A percentile compares a stretch with the other conserved stretches of the same genome.
Evolutionary conservation across 129 eudicot species (phyloP).

Genomic region (Pulicaria dysenterica): DNA sequence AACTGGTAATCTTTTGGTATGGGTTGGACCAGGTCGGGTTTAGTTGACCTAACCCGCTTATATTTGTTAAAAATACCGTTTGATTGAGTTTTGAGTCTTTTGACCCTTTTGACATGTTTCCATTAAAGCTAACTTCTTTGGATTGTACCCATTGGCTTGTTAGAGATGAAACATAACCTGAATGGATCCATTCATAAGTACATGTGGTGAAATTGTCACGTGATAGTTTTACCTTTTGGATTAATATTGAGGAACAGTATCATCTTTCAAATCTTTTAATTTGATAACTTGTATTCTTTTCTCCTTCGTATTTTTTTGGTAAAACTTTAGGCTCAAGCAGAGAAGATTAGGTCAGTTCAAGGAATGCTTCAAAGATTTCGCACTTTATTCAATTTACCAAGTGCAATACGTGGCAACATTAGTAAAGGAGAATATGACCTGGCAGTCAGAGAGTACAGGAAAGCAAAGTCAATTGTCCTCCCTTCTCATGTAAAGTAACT

Average conservation of each 20-base stretch:
- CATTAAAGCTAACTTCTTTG: not conserved
- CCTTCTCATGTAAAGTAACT: constrained; percentile 84
- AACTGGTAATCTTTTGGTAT: not conserved
- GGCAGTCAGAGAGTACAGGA: constrained; percentile 98
- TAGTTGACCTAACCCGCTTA: not conserved
- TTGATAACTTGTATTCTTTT: not conserved
- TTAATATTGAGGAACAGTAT: not conserved
- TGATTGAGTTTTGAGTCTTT: not conserved
- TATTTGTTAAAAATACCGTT: not conserved
- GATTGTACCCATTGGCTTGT: not conserved
- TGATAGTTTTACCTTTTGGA: not conserved
- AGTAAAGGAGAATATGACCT: constrained; percentile 96
- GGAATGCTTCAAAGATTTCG: constrained; percentile 99
- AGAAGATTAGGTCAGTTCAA: constrained; percentile 97
- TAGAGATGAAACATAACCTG: not conserved
- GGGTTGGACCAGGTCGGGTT: not conserved
- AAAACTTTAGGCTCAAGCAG: constrained; percentile 84
- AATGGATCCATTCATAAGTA: not conserved
- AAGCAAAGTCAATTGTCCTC: constrained; percentile 97
- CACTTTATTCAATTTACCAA: constrained; percentile 91
- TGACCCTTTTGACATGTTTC: not conserved
- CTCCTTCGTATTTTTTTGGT: not conserved
- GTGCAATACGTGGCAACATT: constrained; percentile 88
- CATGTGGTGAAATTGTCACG: not conserved
- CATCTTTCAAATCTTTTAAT: not conserved